Conservation (phyloP, 1,139 yeast species). For the Scheffersomyces illinoinensis region DNA sequence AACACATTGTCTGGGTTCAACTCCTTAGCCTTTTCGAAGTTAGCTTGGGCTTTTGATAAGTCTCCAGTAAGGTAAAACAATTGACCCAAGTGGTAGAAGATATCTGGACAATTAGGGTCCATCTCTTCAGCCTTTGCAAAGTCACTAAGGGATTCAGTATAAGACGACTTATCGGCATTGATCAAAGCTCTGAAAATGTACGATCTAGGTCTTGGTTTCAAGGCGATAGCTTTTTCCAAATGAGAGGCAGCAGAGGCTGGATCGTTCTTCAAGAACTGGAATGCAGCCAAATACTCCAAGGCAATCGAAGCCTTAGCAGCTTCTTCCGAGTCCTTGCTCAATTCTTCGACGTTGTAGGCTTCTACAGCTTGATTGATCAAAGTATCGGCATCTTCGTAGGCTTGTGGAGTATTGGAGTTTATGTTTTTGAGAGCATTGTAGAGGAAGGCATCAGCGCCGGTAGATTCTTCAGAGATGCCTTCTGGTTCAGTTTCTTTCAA, state of each 20-base stretch:
- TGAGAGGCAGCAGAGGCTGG: constrained; percentile 57
- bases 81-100: constrained; percentile 95
- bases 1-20: constrained; percentile 76
- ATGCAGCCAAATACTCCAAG: constrained; percentile 79
- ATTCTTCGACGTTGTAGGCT: constrained; percentile 43
- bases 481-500: constrained; percentile 45
- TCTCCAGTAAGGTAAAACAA: constrained; percentile 80
- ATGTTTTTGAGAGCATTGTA: constrained; percentile 68
- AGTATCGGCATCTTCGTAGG: constrained; percentile 74
- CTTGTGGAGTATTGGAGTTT: constrained; percentile 63
- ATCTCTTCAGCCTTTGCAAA: constrained; percentile 72
- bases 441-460: constrained; percentile 62
- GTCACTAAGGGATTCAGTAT: constrained; percentile 63
- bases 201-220: constrained; percentile 79
- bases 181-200: constrained; percentile 83
- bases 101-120: constrained; percentile 75
- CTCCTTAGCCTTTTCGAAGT: constrained; percentile 76
- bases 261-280: constrained; percentile 80
- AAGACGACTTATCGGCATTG: constrained; percentile 74
- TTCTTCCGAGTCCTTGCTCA: constrained; percentile 38
- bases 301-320: constrained; percentile 65
- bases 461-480: constrained; percentile 49
- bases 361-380: constrained; percentile 68
- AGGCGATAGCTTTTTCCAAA: constrained; percentile 62
- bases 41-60: constrained; percentile 67